Evolutionary conservation across 129 eudicot genomes (phyloP).

Genomic region (Pulicaria dysenterica): DNA sequence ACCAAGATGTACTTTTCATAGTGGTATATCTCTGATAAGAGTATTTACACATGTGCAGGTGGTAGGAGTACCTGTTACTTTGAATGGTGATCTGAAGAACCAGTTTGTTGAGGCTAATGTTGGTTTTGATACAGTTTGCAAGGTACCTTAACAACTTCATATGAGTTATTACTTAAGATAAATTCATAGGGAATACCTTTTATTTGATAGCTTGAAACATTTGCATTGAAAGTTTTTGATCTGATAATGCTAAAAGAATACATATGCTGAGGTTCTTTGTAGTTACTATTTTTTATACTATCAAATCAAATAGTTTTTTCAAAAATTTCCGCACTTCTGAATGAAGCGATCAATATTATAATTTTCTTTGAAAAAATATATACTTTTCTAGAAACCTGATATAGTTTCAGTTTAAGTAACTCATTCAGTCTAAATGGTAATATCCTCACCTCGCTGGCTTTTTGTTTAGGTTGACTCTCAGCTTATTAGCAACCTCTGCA

Average conservation of each 20-base stretch:
- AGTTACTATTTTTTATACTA: neutral
- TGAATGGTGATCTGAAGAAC: slow-evolving; percentile 97
- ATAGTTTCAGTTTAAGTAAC: neutral
- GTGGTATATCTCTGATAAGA: neutral
- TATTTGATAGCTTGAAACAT: neutral
- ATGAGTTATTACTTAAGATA: neutral
- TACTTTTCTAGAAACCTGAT: neutral
- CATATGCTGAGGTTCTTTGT: slow-evolving; percentile 4
- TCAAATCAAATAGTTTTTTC: neutral
- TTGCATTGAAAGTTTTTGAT: neutral
- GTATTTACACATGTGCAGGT: slow-evolving; percentile 46
- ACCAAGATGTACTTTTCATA: neutral
- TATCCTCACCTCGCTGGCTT: slow-evolving; percentile 12
- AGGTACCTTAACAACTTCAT: slow-evolving; percentile 46
- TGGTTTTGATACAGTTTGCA: slow-evolving; percentile 96
- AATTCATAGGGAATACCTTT: neutral
- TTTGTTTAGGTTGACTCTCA: slow-evolving; percentile 72
- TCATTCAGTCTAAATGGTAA: neutral
- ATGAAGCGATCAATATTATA: neutral
- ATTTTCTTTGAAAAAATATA: neutral
- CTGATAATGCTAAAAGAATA: slow-evolving; percentile 1
- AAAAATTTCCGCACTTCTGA: neutral
- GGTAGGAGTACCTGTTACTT: slow-evolving; percentile 96
- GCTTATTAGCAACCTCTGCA: slow-evolving; percentile 98
- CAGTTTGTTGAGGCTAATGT: slow-evolving; percentile 97